Percentiles rank a stretch among this genome's conserved stretches.
phyloP scores from a whole-genome alignment of 2,329 filamentous ascomycete species.

The Acephala macrosclerotiorum region DNA sequence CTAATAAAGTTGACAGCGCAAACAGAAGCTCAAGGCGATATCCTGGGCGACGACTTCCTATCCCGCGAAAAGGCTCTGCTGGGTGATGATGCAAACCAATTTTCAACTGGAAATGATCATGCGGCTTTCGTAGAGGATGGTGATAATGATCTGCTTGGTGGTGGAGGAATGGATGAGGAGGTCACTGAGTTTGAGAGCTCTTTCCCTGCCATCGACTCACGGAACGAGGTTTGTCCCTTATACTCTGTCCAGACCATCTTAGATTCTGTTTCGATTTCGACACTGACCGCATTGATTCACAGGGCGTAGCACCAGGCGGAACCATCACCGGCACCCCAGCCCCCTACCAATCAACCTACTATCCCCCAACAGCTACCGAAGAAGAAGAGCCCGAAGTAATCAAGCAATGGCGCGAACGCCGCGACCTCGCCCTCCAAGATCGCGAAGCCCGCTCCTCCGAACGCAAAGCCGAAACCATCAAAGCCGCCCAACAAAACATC shows the following conservation, averaged over 20 bases:
- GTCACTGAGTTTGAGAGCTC: conserved; percentile 77
- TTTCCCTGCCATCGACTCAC: conserved; percentile 79
- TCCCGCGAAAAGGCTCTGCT: conserved; percentile 87
- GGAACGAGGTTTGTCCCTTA: conserved; percentile 73
- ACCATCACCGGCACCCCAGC: conserved; percentile 74
- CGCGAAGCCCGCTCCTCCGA: conserved; percentile 83
- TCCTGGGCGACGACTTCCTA: conserved; percentile 81
- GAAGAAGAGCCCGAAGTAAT: conserved; percentile 91
- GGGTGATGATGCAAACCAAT: conserved; percentile 92
- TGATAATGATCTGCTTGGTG: conserved; percentile 77
- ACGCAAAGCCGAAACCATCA: conserved; percentile 85
- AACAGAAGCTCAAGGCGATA: conserved; percentile 61
- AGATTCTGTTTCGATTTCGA: background rate
- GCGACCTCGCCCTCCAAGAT: conserved; percentile 82
- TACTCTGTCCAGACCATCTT: too few relatives aligned
- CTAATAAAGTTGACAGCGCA: conserved; percentile 60
- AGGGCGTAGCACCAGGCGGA: conserved; percentile 78
- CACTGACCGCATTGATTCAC: conserved; percentile 18
- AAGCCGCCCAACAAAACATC: conserved; percentile 91
- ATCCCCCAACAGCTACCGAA: conserved; percentile 51
- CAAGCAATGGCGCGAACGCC: conserved; percentile 89
- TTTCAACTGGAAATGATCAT: conserved; percentile 78
- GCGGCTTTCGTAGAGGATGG: conserved; percentile 68
- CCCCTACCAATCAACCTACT: conserved; percentile 40
- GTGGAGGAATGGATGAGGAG: conserved; percentile 53